These are phyloP conservation scores for Solanum corneliomulleri DNA, from an alignment of 257 asterid genomes.

Conservation along the genomic window DNA sequence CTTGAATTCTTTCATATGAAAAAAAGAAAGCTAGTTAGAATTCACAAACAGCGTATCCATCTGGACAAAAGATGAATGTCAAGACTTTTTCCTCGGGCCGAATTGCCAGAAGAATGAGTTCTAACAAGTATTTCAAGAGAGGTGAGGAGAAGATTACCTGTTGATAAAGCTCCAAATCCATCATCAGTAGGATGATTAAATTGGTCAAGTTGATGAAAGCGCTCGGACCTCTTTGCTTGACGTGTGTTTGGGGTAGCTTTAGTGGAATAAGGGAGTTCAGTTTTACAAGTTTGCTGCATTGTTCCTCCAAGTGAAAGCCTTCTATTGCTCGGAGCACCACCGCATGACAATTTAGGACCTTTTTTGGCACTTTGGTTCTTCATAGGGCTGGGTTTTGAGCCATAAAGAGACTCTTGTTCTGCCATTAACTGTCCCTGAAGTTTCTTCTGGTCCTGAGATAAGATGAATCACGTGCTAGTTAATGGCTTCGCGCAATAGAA, in stretches of 20 bases:
- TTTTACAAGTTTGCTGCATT: slow-evolving; percentile 13
- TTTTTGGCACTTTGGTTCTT: slow-evolving; percentile 24
- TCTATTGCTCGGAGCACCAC: slow-evolving; percentile 12
- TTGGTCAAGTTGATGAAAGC: slow-evolving; percentile 9
- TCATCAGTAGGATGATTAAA: slow-evolving; percentile 28
- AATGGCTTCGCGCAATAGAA: background rate
- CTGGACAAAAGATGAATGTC: background rate
- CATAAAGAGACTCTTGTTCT: slow-evolving; percentile 36
- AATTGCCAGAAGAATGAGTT: background rate
- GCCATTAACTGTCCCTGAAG: slow-evolving; percentile 36
- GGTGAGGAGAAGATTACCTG: slow-evolving; percentile 24
- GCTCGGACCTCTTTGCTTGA: slow-evolving; percentile 23
- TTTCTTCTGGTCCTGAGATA: slow-evolving; percentile 67
- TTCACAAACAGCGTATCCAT: background rate
- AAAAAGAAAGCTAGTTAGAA: background rate
- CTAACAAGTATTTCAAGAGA: background rate
- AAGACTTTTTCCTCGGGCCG: background rate
- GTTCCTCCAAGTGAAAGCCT: slow-evolving; percentile 28
- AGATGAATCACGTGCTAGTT: background rate
- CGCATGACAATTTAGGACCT: slow-evolving; percentile 24
- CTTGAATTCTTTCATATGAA: background rate
- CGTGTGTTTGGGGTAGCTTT: slow-evolving; percentile 26
- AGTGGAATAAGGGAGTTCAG: slow-evolving; percentile 16
- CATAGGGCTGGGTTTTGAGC: slow-evolving; percentile 42
- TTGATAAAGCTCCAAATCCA: slow-evolving; percentile 40